Percentiles rank a stretch among this genome's conserved stretches.
Evolutionary conservation across 73 alveolate genomes (phyloP).

Genomic region (Blepharisma japonicum): DNA sequence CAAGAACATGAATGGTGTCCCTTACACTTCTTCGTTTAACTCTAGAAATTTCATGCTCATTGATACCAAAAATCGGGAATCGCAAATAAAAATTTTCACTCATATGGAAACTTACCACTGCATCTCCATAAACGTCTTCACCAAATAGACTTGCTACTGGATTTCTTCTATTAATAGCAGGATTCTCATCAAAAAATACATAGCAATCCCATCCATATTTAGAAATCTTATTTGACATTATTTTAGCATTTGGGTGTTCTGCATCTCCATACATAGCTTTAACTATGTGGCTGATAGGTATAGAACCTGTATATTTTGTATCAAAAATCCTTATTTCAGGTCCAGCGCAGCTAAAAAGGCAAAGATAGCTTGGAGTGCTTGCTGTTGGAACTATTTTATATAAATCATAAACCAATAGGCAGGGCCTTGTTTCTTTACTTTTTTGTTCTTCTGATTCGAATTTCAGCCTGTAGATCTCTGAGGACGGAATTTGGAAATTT

Average conservation of each 20-base stretch:
- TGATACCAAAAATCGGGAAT: not conserved
- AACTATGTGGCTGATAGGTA: not conserved
- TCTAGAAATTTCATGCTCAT: not conserved
- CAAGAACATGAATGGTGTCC: constrained; percentile 32
- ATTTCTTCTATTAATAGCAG: constrained; percentile 9
- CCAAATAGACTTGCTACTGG: constrained; percentile 18
- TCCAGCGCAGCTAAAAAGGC: constrained; percentile 17
- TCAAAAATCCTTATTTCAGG: constrained; percentile 6
- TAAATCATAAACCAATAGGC: not conserved
- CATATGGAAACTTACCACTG: not conserved
- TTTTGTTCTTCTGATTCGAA: not conserved
- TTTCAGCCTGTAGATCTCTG: too few relatives aligned
- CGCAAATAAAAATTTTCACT: not conserved
- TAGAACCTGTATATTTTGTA: not conserved
- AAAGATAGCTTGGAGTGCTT: not conserved
- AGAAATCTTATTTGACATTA: not conserved
- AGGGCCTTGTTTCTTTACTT: constrained; percentile 6
- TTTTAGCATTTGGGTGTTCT: not conserved
- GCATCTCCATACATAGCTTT: not conserved
- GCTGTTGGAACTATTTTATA: not conserved
- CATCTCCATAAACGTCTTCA: not conserved
- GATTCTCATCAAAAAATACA: not conserved
- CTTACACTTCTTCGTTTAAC: constrained; percentile 24
- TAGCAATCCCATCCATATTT: constrained; percentile 2
- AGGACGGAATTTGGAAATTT: too few relatives aligned